Percentiles rank a stretch among this genome's conserved stretches.
Conservation (phyloP, 257 asterid species). For the Solanum acaule region DNA sequence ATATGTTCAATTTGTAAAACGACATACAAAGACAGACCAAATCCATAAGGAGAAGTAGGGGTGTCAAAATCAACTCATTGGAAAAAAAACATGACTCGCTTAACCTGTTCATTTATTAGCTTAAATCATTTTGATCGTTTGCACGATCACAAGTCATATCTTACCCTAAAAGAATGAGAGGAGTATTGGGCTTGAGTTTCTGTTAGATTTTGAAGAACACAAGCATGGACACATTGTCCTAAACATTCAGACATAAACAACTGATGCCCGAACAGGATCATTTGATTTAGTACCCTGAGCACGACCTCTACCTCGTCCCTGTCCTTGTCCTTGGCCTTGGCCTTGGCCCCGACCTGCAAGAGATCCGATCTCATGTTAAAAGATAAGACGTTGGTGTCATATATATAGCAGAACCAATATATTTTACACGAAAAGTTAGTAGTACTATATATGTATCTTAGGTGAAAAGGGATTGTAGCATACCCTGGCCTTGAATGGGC, state of each 20-base stretch:
- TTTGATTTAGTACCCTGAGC: neutral
- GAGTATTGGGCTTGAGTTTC: neutral
- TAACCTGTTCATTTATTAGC: neutral
- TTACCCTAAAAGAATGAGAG: neutral
- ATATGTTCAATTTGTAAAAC: neutral
- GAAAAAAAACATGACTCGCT: no score
- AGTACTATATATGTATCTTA: neutral
- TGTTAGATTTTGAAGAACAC: neutral
- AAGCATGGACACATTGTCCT: neutral
- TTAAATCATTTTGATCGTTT: neutral
- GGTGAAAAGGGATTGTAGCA: neutral
- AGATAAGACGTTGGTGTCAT: neutral
- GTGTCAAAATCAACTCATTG: neutral
- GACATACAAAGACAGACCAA: neutral
- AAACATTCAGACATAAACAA: neutral
- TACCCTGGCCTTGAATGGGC: constrained; percentile 3
- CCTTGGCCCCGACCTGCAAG: neutral
- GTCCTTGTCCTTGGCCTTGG: neutral
- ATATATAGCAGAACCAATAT: neutral
- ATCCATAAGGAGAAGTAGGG: neutral
- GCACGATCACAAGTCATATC: neutral
- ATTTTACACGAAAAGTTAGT: neutral
- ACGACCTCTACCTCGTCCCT: neutral
- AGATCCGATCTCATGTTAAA: neutral
- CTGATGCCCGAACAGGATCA: neutral